Base-by-base conservation (phyloP, 1,139 yeast genomes). In the Yamadazyma atlantica region DNA sequence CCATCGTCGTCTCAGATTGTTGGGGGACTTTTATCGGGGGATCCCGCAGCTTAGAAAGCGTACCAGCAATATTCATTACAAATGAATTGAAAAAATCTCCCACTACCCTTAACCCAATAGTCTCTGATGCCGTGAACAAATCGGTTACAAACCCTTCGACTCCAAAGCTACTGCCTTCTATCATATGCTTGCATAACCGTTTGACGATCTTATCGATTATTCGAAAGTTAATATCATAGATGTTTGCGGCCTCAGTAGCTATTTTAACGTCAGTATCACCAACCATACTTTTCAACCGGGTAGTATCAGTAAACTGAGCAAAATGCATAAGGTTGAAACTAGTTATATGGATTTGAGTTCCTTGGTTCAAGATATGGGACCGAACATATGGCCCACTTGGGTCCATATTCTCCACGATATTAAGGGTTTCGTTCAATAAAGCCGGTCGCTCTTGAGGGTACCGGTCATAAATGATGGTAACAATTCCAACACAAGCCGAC, bases 1-100 rank as follows among this genome's bases (percentile, higher is more conserved):
- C 22, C 8, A 9, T 9, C 6, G 22, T 19, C 22, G 22, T 19
- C 22, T 19, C 22, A 19, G 8, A 19, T 19, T 19, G 22, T 19
- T 19, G 22, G 8, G 9, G 22, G 22, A 19, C n/a, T n/a, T n/a
- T n/a, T n/a, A n/a, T n/a, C n/a, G n/a, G n/a, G 3, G 37, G 34
- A 18, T 36, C 44, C 1, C 26, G 13, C 9, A 29, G 25, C 16
- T 19, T 36, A 10, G 37, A 32, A 4, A 34, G 18, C 4, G 18
- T 8, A 2, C 29, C 37, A 2, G 22, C 19, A 2, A 21, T 16
- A 4, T 35, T 9, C 15, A 13, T 30, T 3, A 30, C 23, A n/a
- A 8, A 4, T 8, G 36, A n/a, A 8, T 18, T 32, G 10, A 9
- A 9, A n/a, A n/a, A n/a, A n/a, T n/a, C n/a, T n/a, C n/a, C n/a